Percentiles rank a stretch among this genome's conserved stretches.
These are phyloP conservation scores for Lentinus polychrous DNA, from an alignment of 1,284 basidiomycete species.

Conservation along the genomic window DNA sequence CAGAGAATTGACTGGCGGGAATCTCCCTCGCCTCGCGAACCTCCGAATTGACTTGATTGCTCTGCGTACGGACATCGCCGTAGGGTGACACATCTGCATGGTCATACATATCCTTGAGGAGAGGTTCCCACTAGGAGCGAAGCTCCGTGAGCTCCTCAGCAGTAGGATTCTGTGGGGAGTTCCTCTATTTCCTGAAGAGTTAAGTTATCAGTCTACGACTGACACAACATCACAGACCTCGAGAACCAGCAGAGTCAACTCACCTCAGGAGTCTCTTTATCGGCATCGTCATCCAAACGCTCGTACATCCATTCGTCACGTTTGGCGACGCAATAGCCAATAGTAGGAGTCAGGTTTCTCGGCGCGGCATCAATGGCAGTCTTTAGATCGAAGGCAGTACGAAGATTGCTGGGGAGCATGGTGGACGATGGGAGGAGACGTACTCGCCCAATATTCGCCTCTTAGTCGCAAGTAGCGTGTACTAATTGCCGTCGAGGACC, in stretches of 20 bases:
- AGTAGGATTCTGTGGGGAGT: too few relatives aligned
- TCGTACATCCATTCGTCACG: neutral
- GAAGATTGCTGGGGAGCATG: neutral
- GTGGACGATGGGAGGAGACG: too few relatives aligned
- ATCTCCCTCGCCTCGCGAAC: constrained; percentile 26
- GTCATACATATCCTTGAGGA: constrained; percentile 7
- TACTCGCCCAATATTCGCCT: too few relatives aligned
- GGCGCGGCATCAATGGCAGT: neutral
- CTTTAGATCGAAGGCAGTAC: neutral
- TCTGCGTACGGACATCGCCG: constrained; percentile 15
- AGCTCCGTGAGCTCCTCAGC: too few relatives aligned
- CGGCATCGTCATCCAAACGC: neutral
- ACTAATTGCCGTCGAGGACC: too few relatives aligned
- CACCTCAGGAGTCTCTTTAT: neutral
- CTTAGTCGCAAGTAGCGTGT: too few relatives aligned
- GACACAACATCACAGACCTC: too few relatives aligned
- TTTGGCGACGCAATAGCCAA: neutral
- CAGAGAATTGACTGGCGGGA: constrained; percentile 18
- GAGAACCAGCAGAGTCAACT: too few relatives aligned
- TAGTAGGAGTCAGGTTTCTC: neutral
- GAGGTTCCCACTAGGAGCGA: neutral
- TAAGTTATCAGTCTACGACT: too few relatives aligned
- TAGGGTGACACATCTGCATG: constrained; percentile 18
- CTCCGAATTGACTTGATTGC: constrained; percentile 10
- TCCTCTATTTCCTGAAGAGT: too few relatives aligned